These are phyloP conservation scores for Alternaria sp. DNA, from an alignment of 2,329 filamentous ascomycete species.

Conservation along the genomic window DNA sequence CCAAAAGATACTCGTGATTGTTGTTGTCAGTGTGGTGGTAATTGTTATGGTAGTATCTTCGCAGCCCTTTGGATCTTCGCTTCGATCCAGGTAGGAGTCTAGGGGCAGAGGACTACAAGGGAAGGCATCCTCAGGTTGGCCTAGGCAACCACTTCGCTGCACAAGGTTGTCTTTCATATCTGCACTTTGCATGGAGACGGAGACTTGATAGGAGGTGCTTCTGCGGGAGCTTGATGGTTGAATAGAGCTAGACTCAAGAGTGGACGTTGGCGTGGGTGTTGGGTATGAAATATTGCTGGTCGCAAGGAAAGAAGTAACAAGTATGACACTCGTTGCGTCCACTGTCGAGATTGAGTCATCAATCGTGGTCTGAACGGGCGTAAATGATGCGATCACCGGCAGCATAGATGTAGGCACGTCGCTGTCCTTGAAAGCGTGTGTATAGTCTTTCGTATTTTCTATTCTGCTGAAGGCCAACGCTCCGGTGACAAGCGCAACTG, in stretches of 20 bases:
- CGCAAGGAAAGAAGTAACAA: neutral
- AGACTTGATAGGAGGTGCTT: neutral
- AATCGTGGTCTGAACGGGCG: too few species aligned
- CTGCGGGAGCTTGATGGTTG: neutral
- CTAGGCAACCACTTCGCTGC: neutral
- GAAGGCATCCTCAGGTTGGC: neutral
- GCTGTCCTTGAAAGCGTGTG: too few species aligned
- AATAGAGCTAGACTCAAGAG: neutral
- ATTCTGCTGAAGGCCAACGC: too few species aligned
- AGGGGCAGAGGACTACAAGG: neutral
- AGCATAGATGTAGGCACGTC: too few species aligned
- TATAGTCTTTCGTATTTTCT: too few species aligned
- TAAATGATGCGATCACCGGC: too few species aligned
- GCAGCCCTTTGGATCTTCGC: neutral
- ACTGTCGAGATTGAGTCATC: too few species aligned
- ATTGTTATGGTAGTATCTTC: neutral
- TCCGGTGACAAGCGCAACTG: too few species aligned
- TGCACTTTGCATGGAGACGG: neutral
- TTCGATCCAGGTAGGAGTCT: neutral
- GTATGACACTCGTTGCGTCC: neutral
- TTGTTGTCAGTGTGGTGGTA: neutral
- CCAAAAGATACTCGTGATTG: neutral
- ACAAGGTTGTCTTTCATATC: neutral
- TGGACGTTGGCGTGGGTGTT: neutral
- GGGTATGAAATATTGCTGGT: neutral